Evolutionary conservation across 2,329 filamentous ascomycete genomes (phyloP).

Genomic region (Neofusicoccum cordaticola): DNA sequence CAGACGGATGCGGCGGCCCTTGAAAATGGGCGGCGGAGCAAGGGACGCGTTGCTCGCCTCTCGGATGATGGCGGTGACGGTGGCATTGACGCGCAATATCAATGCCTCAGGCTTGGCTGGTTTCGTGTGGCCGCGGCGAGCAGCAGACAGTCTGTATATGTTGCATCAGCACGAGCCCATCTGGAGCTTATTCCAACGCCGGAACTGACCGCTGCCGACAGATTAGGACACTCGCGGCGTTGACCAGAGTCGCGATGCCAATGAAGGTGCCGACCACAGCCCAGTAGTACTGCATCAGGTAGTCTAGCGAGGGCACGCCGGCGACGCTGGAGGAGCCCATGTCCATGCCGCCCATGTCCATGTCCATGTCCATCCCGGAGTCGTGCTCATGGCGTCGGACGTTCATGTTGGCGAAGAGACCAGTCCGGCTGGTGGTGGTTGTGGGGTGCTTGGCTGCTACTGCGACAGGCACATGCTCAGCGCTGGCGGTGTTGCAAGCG

Average conservation of each 20-base stretch:
- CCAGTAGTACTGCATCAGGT: slow-evolving; percentile 55
- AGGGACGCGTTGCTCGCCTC: slow-evolving; percentile 52
- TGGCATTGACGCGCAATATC: slow-evolving; percentile 49
- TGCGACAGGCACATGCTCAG: not conserved
- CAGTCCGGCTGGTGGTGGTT: not conserved
- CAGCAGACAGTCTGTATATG: slow-evolving; percentile 45
- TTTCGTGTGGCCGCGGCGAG: slow-evolving; percentile 35
- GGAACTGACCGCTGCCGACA: slow-evolving; percentile 48
- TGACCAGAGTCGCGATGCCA: slow-evolving; percentile 43
- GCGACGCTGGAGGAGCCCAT: slow-evolving; percentile 40
- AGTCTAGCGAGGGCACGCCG: slow-evolving; percentile 45
- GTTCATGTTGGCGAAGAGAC: not conserved
- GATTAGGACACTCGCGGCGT: slow-evolving; percentile 48
- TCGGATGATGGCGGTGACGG: slow-evolving; percentile 52
- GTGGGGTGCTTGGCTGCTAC: not conserved
- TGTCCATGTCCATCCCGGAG: slow-evolving; percentile 28
- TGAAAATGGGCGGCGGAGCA: slow-evolving; percentile 31
- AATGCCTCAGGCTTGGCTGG: slow-evolving; percentile 55
- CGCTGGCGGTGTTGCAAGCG: not conserved
- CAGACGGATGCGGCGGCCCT: slow-evolving; percentile 35
- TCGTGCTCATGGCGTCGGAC: slow-evolving; percentile 6
- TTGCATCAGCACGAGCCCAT: not conserved
- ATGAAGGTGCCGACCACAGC: slow-evolving; percentile 48
- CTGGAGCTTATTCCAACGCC: not conserved
- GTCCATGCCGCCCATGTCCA: slow-evolving; percentile 16